Conservation (phyloP, 208 protist species). For the Tritrichomonas musculus region DNA sequence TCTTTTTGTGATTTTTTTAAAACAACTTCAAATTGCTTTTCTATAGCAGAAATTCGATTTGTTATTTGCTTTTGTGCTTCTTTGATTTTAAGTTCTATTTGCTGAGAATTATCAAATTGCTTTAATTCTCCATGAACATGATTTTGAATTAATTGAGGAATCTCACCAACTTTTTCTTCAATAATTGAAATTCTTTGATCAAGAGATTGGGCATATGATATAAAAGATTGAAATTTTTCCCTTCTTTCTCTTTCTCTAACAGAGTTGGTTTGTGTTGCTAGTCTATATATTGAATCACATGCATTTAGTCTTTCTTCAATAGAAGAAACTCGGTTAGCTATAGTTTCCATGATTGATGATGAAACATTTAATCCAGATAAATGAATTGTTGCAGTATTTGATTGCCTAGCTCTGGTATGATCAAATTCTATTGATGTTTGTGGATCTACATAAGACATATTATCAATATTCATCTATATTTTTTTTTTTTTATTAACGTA, state of each 20-base stretch:
- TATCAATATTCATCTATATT: no score
- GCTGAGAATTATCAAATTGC: background rate
- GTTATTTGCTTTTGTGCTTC: background rate
- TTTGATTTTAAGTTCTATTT: background rate
- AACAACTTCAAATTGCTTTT: background rate
- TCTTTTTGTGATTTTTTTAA: background rate
- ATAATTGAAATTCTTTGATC: background rate
- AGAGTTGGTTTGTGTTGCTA: background rate
- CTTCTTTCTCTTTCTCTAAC: slow-evolving; percentile 13
- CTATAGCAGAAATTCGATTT: background rate
- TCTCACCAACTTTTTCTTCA: background rate
- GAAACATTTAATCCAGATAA: background rate
- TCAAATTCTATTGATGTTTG: no score
- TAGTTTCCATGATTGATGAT: background rate
- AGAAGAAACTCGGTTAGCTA: background rate
- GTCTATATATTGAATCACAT: slow-evolving; percentile 27
- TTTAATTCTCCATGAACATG: background rate
- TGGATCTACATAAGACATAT: no score
- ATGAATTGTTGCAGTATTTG: no score
- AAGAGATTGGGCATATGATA: background rate
- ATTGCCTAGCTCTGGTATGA: no score
- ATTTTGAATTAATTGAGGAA: background rate
- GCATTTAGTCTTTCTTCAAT: slow-evolving; percentile 19
- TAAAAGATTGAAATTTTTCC: background rate
- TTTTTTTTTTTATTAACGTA: no score